Evolutionary conservation across 345 rosid genomes (phyloP).

Genomic region (Camelina laxa): DNA sequence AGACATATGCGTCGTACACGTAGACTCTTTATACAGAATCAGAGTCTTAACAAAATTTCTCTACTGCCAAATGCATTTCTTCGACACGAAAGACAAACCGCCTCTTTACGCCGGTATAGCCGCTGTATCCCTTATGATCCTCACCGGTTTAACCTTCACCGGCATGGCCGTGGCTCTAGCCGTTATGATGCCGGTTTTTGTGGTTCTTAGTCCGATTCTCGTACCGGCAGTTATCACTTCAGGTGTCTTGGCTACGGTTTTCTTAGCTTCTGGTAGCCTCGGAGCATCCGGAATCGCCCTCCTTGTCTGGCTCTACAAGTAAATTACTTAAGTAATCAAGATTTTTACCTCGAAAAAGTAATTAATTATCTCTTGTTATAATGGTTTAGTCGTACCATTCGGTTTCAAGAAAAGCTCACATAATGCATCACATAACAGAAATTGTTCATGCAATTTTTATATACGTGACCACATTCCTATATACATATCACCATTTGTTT

Average conservation of each 20-base stretch:
- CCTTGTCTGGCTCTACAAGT: slow-evolving; percentile 81
- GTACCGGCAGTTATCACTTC: slow-evolving; percentile 67
- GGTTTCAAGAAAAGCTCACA: neutral
- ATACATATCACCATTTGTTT: neutral
- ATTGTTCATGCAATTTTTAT: neutral
- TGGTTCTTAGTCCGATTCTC: slow-evolving; percentile 74
- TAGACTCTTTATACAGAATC: slow-evolving; percentile 10
- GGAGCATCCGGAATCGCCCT: slow-evolving; percentile 65
- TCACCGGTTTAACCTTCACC: slow-evolving; percentile 60
- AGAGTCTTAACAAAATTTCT: slow-evolving; percentile 9
- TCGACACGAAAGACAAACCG: neutral
- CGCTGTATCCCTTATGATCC: slow-evolving; percentile 66
- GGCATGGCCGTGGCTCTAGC: neutral
- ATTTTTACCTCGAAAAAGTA: neutral
- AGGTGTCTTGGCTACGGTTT: slow-evolving; percentile 56
- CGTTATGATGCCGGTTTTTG: slow-evolving; percentile 60
- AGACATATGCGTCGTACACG: slow-evolving; percentile 33
- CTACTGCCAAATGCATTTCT: slow-evolving; percentile 27
- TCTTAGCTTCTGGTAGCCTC: slow-evolving; percentile 73
- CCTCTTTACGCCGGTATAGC: slow-evolving; percentile 53
- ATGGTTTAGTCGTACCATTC: neutral
- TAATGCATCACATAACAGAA: neutral
- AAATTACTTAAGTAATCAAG: slow-evolving; percentile 29
- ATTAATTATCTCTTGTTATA: neutral
- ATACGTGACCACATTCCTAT: neutral